Base-by-base conservation (phyloP, 257 asterid genomes). In the Solanum arcanum region DNA sequence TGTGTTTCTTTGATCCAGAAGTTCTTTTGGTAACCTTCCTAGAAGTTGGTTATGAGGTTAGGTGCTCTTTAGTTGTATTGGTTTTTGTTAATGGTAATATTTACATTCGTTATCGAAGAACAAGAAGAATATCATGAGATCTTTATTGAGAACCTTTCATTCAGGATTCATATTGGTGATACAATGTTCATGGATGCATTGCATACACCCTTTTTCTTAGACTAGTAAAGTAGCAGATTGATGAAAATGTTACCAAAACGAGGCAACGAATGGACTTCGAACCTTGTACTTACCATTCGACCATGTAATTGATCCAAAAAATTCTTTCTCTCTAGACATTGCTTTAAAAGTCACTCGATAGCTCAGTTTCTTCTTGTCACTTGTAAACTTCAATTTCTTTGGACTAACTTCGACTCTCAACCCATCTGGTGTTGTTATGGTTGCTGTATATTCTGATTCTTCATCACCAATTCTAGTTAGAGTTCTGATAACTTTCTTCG, bases 321-420 rank as follows among this genome's bases (percentile, higher is more conserved):
- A 20, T 87, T 91, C 83, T 66, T 9, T 91, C 15, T 68, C 78
- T 23, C 80, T 15, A 16, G 91, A 18, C 12, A 49, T 41, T 12
- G 46, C 70, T 62, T 76, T 90, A 90, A 96, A 93, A 44, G 39
- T 90, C 92, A 96, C 96, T 88, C 86, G 91, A 49, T 89, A 96
- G 81, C 92, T 93, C 35, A 93, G 86, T 83, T 91, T 94, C 88
- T 87, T 88, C 9, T 39, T 91, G 66, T 46, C 69, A 86, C 92
- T 92, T 5, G 93, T 89, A 83, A 96, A 95, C 15, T 89, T 89
- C 94, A 96, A 83, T 83, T 86, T 91, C 8, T 86, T 84, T 4
- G 99, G 98, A 64, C 72, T 91, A 60, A 95, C 95, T 86, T 87
- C 84, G 47, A 96, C 95, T 12, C 90, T 83, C 86, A 96, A 29